Base-by-base conservation (phyloP, 208 protist genomes). In the Acanthamoeba triangularis region DNA sequence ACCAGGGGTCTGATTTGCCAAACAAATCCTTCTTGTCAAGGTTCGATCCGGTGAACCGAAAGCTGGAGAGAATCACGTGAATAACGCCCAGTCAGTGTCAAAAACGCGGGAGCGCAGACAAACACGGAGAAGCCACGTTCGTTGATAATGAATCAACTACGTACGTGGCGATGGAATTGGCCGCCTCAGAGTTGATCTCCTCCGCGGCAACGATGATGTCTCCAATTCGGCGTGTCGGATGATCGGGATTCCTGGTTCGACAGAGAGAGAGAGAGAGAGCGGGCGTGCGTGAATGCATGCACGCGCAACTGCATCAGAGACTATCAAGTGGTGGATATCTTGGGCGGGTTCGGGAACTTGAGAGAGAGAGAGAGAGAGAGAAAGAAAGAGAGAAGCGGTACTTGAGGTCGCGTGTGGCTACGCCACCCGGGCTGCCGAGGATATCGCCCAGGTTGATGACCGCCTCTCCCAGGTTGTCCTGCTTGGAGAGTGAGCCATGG, bases 11-110 rank as follows among this genome's bases (percentile, higher is more conserved):
- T 30, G 37, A 85, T 49, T 96, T 95, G 41, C 82, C 87, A 54
- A 96, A 96, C 1, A 97, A 61, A 72, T 96, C 96, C 63, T 97
- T 97, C 65, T 96, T 97, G 69, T 97, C 96, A 3, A 97, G 67
- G 14, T 84, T 25, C 18, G 65, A 33, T 44, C 84, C 96, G 28
- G 20, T 61, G 6, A 94, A 56, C 30, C 33, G 35, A 16, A 95
- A 74, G 14, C 69, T 84, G 14, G 30, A 5, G 41, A 14, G 20
- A 16, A 49, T 11, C 4, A 4, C 49, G 49, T 5, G 74, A 20
- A 52, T 5, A 41, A 25, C 20, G 74, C 4, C 5, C 5, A 16
- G 82, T n/a, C n/a, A n/a, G n/a, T n/a, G n/a, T n/a, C n/a, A n/a
- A n/a, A n/a, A n/a, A n/a, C n/a, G n/a, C n/a, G n/a, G 47, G 47